These are phyloP conservation scores for Lachnellula hyalina DNA, from an alignment of 2,329 filamentous ascomycete species.

Conservation along the genomic window DNA sequence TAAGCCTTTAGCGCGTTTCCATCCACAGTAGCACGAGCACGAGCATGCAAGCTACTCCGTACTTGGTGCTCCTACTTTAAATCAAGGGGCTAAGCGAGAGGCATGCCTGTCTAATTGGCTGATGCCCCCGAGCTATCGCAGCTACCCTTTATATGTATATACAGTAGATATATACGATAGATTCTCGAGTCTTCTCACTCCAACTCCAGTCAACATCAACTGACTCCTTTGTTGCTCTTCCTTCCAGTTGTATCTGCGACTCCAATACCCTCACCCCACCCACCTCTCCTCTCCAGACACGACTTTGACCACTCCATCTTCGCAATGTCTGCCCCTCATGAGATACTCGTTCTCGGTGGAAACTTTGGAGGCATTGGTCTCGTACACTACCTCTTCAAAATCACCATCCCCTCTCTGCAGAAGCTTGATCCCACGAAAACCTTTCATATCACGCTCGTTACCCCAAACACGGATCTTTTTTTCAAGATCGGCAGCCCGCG, in stretches of 20 bases:
- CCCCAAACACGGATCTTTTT: constrained; percentile 47
- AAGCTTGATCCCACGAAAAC: constrained; percentile 17
- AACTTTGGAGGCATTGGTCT: constrained; percentile 45
- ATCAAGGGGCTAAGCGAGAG: no score
- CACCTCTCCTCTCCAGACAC: not conserved
- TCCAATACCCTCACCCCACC: not conserved
- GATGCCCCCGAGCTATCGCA: no score
- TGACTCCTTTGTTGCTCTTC: no score
- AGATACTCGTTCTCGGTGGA: constrained; percentile 46
- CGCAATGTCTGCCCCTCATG: constrained; percentile 2
- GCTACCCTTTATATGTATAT: no score
- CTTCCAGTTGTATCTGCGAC: no score
- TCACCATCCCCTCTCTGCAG: constrained; percentile 38
- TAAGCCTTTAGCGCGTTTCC: not conserved
- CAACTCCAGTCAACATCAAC: no score
- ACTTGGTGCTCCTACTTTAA: no score
- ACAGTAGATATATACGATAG: no score
- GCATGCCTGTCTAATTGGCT: no score
- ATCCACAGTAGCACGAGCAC: no score
- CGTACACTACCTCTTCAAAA: constrained; percentile 47
- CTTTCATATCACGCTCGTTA: constrained; percentile 50
- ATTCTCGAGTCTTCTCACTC: no score
- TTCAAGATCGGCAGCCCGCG: constrained; percentile 50
- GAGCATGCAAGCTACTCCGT: no score
- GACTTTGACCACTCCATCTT: not conserved